Percentiles rank a stretch among this genome's conserved stretches.
phyloP scores from a whole-genome alignment of 2,329 filamentous ascomycete species.

The Scedosporium apiospermum region DNA sequence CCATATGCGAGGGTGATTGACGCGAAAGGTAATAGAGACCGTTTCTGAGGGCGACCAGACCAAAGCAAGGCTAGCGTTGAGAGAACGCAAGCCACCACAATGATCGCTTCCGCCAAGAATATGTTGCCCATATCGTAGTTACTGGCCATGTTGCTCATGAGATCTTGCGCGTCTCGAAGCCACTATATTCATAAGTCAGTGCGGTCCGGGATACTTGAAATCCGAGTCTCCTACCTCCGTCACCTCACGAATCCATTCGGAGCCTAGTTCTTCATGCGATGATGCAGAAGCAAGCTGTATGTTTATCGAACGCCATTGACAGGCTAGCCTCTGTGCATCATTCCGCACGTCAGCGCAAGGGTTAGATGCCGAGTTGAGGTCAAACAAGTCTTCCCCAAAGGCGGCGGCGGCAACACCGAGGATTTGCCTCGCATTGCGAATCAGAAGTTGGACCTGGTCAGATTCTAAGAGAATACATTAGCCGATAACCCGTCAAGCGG shows the following conservation, averaged over 20 bases:
- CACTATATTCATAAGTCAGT: slow-evolving; percentile 31
- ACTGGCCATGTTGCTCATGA: slow-evolving; percentile 84
- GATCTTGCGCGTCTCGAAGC: slow-evolving; percentile 60
- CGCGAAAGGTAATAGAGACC: slow-evolving; percentile 31
- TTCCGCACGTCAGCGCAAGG: slow-evolving; percentile 4
- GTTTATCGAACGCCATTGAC: slow-evolving; percentile 48
- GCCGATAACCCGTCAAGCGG: background rate
- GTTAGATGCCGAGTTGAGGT: background rate
- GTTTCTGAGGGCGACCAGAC: slow-evolving; percentile 9
- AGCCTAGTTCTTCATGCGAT: background rate
- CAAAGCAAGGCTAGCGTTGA: slow-evolving; percentile 24
- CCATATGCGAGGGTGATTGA: slow-evolving; percentile 56
- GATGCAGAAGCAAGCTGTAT: background rate
- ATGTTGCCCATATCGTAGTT: slow-evolving; percentile 74
- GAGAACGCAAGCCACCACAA: slow-evolving; percentile 24
- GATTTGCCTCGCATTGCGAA: slow-evolving; percentile 74
- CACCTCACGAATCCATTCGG: background rate
- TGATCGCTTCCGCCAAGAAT: slow-evolving; percentile 30
- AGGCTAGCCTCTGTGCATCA: slow-evolving; percentile 52
- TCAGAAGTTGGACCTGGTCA: slow-evolving; percentile 58
- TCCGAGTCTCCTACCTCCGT: background rate
- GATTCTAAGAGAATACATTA: slow-evolving; percentile 17
- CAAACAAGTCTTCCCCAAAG: slow-evolving; percentile 40
- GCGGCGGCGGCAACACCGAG: slow-evolving; percentile 66
- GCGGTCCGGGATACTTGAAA: background rate